Base-by-base conservation (phyloP, 768 basidiomycete species). In the Pleurotus citrinopileatus region DNA sequence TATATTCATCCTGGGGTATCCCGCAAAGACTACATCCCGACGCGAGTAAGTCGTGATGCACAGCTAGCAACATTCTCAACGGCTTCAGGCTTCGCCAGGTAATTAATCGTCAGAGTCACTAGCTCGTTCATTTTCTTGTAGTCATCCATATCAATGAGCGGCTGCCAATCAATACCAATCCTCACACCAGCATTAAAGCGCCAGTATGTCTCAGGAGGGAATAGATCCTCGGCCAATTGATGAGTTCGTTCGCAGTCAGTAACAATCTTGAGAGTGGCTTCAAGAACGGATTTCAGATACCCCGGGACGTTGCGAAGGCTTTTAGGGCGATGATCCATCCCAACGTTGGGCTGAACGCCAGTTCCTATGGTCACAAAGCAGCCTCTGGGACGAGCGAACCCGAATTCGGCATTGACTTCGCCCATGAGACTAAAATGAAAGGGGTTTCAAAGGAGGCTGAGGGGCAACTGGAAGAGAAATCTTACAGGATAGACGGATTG, bases 401-500 rank as follows among this genome's bases (percentile, higher is more conserved):
- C 65, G 38, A 59, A 66, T 52, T 57, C 42, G 10, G 20, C 56
- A 19, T 59, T 34, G 17, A 48, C 66, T 57, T 70, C 67, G 13
- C 61, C 62, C 59, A 68, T 60, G 20, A 68, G 55, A 19, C 67
- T 69, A 51, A 19, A 19, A 54, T 13, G 12, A 20, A 34, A 15
- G 15, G n/a, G 19, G 10, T 12, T 17, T 2, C 43, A 2, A 46
- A 19, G 26, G 32, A 4, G 3, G 40, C 29, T 5, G 12, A 15
- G 17, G 5, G 8, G 29, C 40, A 36, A 34, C 20, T 22, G 32
- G n/a, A 23, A 20, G 56, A 62, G 17, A 42, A 50, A 63, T 22
- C 43, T 12, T 27, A 44, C 63, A 67, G 40, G 13, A 65, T 57
- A 15, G 65, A 59, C 2, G 70, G 69, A 40, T 72, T 72, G 48